Evolutionary conservation across 2,329 filamentous ascomycete species (phyloP), one percentile per base, ranked within the genome.

Genomic region (Ampelomyces quisqualis): DNA sequence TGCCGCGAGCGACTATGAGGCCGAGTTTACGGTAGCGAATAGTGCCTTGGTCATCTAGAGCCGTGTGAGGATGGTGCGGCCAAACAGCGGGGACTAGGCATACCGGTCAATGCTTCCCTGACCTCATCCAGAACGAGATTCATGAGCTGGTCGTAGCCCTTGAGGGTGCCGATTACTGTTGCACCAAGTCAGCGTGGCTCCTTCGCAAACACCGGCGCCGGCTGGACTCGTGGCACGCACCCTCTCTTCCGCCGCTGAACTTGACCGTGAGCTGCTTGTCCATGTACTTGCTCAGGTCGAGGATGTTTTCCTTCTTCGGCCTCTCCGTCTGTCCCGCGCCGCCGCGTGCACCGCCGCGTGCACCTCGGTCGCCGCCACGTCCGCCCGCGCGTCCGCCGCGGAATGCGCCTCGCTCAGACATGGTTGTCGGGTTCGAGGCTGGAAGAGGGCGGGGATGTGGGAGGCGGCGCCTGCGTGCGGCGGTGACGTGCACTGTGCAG

Each of bases 271-370:
- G 89, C 65, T 86, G 80, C 80, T 96, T 95, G 71, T 98, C 90
- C 86, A 95, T 90, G 71, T 97, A 98, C 74, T 95, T 95, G 66
- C 78, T 82, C 61, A 98, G 72, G 65, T 98, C 91, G 38, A 98
- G 81, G 60, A 98, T 98, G 69, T 96, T 97, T 73, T 98, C 93
- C 77, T 97, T 97, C 82, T 95, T 96, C 47, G 90, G 88, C 59
- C 85, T 81, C 72, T 94, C 88, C 7, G 52, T 46, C 43, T 51
- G 53, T 11, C 44, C 59, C 38, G 70, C 69, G 11, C 66, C 60
- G 20, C 73, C 70, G 31, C 71, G 64, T 17, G 61, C 60, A 17
- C 73, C 70, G 35, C 71, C 71, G 7, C 68, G 59, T 13, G 69
- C 59, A n/a, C 78, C 63, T 11, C 70, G 62, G 34, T 67, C 55